Conservation (phyloP, 2,329 filamentous ascomycete species). For the Colletotrichum sp. region DNA sequence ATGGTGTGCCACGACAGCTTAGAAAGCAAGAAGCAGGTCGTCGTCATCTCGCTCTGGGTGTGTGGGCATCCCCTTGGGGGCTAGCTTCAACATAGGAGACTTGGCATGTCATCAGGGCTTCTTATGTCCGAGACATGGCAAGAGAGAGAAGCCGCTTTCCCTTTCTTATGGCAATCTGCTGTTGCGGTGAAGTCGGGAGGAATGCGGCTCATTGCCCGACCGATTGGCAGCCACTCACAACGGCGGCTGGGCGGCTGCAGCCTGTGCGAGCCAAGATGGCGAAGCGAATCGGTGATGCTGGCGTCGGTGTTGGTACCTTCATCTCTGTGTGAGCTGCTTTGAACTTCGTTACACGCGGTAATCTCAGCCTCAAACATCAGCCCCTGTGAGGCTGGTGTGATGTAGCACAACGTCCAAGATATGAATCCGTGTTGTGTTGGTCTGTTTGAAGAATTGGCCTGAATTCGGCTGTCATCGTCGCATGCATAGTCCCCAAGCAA, state of each 20-base stretch:
- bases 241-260: not conserved
- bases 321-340: not conserved
- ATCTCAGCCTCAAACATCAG: not conserved
- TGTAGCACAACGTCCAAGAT: not conserved
- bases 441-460: not conserved
- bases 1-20: not conserved
- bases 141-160: not conserved
- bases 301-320: not conserved
- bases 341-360: not conserved
- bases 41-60: slow-evolving; percentile 6
- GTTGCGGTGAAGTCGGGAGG: not conserved
- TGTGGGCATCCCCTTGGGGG: not conserved
- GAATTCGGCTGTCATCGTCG: not conserved
- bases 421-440: not conserved
- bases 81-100: not conserved
- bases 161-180: not conserved
- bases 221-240: not conserved
- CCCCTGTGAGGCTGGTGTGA: not conserved
- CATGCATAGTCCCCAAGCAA: not conserved
- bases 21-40: not conserved
- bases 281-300: not conserved
- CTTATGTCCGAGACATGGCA: not conserved
- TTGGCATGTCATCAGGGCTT: slow-evolving; percentile 11
- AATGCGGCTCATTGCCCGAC: not conserved
- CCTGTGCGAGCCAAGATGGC: not conserved